Base-by-base conservation (phyloP, 2,329 filamentous ascomycete genomes). In the Penicillium sp. region DNA sequence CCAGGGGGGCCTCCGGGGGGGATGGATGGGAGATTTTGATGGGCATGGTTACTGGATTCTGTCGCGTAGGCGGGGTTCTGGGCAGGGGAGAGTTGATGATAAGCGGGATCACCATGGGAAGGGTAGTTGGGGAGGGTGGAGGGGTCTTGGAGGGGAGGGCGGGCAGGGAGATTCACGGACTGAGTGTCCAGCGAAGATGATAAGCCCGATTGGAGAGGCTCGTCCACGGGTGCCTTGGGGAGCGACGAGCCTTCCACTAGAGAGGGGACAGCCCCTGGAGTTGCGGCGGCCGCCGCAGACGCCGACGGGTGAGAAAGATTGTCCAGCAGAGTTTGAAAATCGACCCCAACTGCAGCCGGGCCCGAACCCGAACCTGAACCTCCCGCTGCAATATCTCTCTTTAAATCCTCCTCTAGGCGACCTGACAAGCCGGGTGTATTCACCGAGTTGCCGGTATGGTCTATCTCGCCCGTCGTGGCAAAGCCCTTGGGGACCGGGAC, bases 311-410 rank as follows among this genome's bases (percentile, higher is more conserved):
- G 70, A 55, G 76, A 72, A 33, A 79, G 71, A 63, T 78, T 79
- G 70, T 79, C 77, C 64, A 80, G 72, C 52, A 80, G 66, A 52
- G 71, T 76, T 65, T 80, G 77, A 62, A 77, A 78, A 64, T 79
- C 75, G 65, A 80, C 74, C 55, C 75, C 78, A 51, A 66, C 68
- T 58, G 58, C 53, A 46, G 56, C 56, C 48, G 59, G 36, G 10
- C 55, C 60, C 40, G 44, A 60, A 58, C 65, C 54, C 24, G 26
- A 44, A 16, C 3, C 39, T 24, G 21, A 40, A 26, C 23, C 36
- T 28, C 9, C 39, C 11, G 21, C 37, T 23, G 37, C 37, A 40
- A n/a, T 5, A 16, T 31, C 18, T 21, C 23, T 16, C 24, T 45
- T 45, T 11, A 19, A 5, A 31, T 31, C 26, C 26, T 56, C 26